A percentile compares a stretch with the other conserved stretches of the same genome.
phyloP scores from a whole-genome alignment of 352 stramenopile genomes.

The Globisporangium paroecandrum region DNA sequence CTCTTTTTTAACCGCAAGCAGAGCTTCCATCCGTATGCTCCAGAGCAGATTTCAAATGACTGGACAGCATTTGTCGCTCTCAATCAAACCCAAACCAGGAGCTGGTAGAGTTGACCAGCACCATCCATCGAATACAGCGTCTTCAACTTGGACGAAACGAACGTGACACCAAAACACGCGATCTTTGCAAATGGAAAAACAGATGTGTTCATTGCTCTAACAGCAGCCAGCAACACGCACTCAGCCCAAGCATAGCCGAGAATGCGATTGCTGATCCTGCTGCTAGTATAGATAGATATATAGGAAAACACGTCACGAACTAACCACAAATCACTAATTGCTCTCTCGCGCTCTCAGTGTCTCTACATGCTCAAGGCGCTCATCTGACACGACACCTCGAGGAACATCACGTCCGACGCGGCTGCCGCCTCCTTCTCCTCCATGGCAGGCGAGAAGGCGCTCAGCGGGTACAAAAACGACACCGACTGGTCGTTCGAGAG shows the following conservation, averaged over 20 bases:
- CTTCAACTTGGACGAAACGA: not conserved
- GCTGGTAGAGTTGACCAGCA: not conserved
- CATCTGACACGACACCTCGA: conserved; percentile 79
- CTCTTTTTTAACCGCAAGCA: too few species aligned
- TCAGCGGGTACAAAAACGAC: conserved; percentile 85
- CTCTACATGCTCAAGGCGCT: conserved; percentile 37
- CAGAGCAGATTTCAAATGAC: not conserved
- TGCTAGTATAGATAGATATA: conserved; percentile 15
- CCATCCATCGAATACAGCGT: too few species aligned
- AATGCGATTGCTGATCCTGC: not conserved
- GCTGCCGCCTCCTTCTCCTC: conserved; percentile 26
- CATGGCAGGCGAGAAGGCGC: conserved; percentile 59
- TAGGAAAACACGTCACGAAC: conserved; percentile 11
- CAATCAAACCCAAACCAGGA: not conserved
- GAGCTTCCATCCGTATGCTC: too few species aligned
- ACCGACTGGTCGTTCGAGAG: conserved; percentile 59
- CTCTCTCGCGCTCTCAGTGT: not conserved
- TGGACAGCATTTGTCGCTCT: not conserved
- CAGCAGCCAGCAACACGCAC: not conserved
- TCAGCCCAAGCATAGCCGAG: not conserved
- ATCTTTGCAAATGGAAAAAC: not conserved
- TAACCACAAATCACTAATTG: conserved; percentile 11
- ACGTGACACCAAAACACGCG: not conserved
- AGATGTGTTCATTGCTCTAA: not conserved
- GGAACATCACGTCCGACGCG: conserved; percentile 54